phyloP scores from a whole-genome alignment of 78 protist species.

The Dictyostelium discoideum region DNA sequence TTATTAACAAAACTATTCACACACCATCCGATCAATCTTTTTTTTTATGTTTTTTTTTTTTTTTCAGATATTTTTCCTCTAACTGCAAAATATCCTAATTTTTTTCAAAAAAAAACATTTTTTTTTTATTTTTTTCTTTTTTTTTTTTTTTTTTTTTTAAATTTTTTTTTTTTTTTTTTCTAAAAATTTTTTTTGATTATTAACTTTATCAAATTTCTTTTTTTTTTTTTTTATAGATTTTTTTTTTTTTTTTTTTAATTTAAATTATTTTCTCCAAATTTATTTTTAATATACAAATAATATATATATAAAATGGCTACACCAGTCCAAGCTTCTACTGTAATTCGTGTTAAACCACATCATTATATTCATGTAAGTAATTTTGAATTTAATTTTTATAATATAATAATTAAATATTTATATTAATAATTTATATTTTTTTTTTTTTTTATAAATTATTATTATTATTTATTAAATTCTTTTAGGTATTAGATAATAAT shows the following conservation, averaged over 20 bases:
- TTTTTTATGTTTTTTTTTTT: too few relatives aligned
- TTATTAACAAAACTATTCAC: not conserved
- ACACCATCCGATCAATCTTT: not conserved
- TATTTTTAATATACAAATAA: not conserved
- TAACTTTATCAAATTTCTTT: not conserved
- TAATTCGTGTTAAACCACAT: constrained; percentile 88
- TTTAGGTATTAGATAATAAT: constrained; percentile 86
- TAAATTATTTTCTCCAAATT: not conserved
- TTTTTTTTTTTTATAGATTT: not conserved
- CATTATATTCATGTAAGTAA: constrained; percentile 82
- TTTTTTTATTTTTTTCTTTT: not conserved
- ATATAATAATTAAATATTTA: not conserved
- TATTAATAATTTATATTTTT: not conserved
- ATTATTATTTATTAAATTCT: not conserved
- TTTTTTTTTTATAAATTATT: not conserved
- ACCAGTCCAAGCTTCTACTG: constrained; percentile 35
- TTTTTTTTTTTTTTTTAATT: constrained; percentile 10
- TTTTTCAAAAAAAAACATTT: not conserved
- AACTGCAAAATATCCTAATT: not conserved
- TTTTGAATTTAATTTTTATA: not conserved
- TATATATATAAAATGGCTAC: constrained; percentile 22
- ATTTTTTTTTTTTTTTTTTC: not conserved
- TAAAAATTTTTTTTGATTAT: not conserved
- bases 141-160: constrained; percentile 7
- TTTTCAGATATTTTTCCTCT: not conserved